Conservation (phyloP, 139 green algal species). For the Micromonas commoda region DNA sequence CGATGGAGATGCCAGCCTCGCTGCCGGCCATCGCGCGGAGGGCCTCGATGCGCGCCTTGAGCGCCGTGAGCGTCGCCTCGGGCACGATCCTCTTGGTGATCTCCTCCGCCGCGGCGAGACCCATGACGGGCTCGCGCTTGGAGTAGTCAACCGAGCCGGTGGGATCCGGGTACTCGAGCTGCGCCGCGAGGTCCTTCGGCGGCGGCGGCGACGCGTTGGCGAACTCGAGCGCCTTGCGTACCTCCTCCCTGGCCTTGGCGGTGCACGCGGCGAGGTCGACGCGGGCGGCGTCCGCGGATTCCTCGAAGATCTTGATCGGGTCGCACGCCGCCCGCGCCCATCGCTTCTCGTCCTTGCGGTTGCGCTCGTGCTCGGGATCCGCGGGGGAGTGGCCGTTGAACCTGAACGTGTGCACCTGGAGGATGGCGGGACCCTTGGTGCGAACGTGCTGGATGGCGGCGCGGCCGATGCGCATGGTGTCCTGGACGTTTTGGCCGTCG, state of each 20-base stretch:
- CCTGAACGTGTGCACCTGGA: constrained; percentile 33
- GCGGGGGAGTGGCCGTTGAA: constrained; percentile 33
- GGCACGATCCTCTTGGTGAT: constrained; percentile 8
- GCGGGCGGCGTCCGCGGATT: not conserved
- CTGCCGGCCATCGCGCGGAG: constrained; percentile 9
- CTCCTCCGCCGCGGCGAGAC: not conserved
- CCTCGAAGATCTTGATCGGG: constrained; percentile 34
- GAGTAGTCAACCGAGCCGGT: constrained; percentile 15
- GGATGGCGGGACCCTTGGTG: constrained; percentile 30
- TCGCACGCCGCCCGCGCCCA: constrained; percentile 26
- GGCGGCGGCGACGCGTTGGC: constrained; percentile 26
- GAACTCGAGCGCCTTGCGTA: constrained; percentile 15
- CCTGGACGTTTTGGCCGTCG: constrained; percentile 28
- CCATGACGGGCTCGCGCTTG: constrained; percentile 13
- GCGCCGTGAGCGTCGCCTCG: not conserved
- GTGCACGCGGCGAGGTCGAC: not conserved
- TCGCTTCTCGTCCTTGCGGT: constrained; percentile 33
- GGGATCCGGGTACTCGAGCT: constrained; percentile 33
- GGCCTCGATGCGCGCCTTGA: constrained; percentile 18
- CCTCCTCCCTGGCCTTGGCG: not conserved
- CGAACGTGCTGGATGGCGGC: constrained; percentile 27
- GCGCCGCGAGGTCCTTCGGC: constrained; percentile 15
- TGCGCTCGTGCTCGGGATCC: constrained; percentile 31
- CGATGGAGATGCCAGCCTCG: constrained; percentile 22
- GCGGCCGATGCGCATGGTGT: constrained; percentile 16